phyloP scores from a whole-genome alignment of 139 green algal species.

The Tetraselmis chui region DNA sequence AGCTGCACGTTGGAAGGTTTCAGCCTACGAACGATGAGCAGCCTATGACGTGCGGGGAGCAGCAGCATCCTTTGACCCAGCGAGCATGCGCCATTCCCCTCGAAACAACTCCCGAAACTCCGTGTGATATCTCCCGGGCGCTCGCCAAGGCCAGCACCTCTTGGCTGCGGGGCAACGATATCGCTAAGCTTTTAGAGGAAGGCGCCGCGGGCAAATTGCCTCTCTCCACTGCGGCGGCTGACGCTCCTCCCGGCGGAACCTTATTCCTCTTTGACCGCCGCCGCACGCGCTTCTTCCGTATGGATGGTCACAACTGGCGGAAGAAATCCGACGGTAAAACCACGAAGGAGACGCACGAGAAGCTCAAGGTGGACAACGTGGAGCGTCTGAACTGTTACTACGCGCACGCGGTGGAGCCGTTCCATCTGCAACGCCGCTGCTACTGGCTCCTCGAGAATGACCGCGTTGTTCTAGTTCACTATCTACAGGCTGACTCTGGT shows the following conservation, averaged over 20 bases:
- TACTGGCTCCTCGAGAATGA: not conserved
- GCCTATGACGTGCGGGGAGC: too few relatives aligned
- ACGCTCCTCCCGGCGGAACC: constrained; percentile 27
- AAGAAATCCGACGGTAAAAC: constrained; percentile 60
- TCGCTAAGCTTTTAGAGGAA: not conserved
- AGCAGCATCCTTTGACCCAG: too few relatives aligned
- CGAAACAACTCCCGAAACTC: too few relatives aligned
- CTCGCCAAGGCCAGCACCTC: not conserved
- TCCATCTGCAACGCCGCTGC: not conserved
- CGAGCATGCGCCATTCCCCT: too few relatives aligned
- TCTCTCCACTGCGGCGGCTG: not conserved
- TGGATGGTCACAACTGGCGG: constrained; percentile 49
- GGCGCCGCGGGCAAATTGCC: not conserved
- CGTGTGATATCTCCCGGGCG: too few relatives aligned
- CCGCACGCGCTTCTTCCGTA: constrained; percentile 37
- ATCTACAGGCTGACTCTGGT: too few relatives aligned
- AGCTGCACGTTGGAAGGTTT: too few relatives aligned
- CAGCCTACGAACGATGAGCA: too few relatives aligned
- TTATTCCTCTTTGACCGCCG: constrained; percentile 48
- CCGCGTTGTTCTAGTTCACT: not conserved
- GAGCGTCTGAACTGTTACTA: not conserved
- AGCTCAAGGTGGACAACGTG: constrained; percentile 36
- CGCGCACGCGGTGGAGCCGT: not conserved
- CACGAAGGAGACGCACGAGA: constrained; percentile 52
- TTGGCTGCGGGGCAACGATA: not conserved